A percentile compares a stretch with the other conserved stretches of the same genome.
Conservation (phyloP, 2,329 filamentous ascomycete genomes). For the Grosmannia huntii region DNA sequence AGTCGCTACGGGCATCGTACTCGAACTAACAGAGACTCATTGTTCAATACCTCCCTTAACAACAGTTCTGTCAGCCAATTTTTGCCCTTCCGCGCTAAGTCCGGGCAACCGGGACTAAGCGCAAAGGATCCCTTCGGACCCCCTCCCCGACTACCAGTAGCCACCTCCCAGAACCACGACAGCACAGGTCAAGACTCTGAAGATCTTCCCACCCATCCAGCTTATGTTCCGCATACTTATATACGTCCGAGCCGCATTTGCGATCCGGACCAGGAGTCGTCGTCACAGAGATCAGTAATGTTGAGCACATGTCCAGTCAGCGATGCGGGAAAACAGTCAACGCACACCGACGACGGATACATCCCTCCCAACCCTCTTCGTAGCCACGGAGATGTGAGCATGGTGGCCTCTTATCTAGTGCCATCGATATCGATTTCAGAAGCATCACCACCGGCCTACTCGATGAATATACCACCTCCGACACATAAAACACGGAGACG, state of each 20-base stretch:
- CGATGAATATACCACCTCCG: background rate
- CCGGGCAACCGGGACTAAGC: too few species aligned
- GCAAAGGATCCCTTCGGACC: background rate
- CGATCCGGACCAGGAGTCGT: background rate
- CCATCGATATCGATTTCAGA: too few species aligned
- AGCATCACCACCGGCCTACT: background rate
- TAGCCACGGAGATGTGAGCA: too few species aligned
- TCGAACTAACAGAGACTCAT: too few species aligned
- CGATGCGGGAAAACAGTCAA: background rate
- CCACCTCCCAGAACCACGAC: background rate
- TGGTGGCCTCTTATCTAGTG: too few species aligned
- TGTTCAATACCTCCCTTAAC: too few species aligned
- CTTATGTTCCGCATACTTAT: slow-evolving; percentile 28
- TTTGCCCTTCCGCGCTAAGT: too few species aligned
- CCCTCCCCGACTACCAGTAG: background rate
- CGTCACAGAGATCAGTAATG: background rate
- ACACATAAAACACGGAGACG: background rate
- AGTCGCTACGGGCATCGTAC: too few species aligned
- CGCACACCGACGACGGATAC: background rate
- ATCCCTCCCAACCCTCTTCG: background rate
- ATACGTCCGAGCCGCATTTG: slow-evolving; percentile 5
- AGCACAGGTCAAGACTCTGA: slow-evolving; percentile 4
- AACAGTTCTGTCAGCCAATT: too few species aligned
- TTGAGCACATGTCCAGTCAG: background rate
- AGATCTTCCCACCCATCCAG: slow-evolving; percentile 33